Base-by-base conservation (phyloP, 177 flowering plant species). In the Telopea speciosissima region DNA sequence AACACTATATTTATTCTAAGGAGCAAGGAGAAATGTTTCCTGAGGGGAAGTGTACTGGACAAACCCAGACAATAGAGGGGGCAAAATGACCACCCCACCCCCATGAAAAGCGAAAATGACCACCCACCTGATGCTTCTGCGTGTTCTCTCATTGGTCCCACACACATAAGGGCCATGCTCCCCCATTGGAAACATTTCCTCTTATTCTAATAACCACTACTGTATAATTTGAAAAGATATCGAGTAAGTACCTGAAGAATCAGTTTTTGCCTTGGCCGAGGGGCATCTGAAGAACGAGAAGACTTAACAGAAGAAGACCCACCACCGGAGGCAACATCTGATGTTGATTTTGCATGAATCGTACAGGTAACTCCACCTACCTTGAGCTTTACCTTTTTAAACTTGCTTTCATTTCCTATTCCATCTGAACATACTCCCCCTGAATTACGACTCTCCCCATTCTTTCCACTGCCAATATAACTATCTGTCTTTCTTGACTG, bases 281-380 rank as follows among this genome's bases (percentile, higher is more conserved):
- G 65, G 23, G 73, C 71, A 73, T 75, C 84, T 11, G 76, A 65
- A 61, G 75, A 36, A 31, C 62, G 75, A 75, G 82, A 75, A 70
- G 82, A 70, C 74, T 77, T 84, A 5, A 81, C 59, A 62, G 82
- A 76, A 81, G 80, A 49, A 12, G 54, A 49, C 54, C 54, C 54
- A 16, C 54, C 54, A 49, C 54, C 54, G 13, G 54, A 78, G 24
- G 80, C 71, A 72, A 78, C 79, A 76, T 79, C 85, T 19, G 73
- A 65, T 31, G 79, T 60, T 56, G 89, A 68, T 14, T 79, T 87
- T 65, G 91, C 75, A 73, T 81, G 87, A 71, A 90, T 79, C 5
- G 91, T 90, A 42, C 76, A 83, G 69, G 88, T 86, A 7, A 90
- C 83, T 70, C 93, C 91, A 62, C 88, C 88, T 66, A 90, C 86